Evolutionary conservation across 805 yeast genomes (phyloP).

Genomic region (Candida chauliodis): DNA sequence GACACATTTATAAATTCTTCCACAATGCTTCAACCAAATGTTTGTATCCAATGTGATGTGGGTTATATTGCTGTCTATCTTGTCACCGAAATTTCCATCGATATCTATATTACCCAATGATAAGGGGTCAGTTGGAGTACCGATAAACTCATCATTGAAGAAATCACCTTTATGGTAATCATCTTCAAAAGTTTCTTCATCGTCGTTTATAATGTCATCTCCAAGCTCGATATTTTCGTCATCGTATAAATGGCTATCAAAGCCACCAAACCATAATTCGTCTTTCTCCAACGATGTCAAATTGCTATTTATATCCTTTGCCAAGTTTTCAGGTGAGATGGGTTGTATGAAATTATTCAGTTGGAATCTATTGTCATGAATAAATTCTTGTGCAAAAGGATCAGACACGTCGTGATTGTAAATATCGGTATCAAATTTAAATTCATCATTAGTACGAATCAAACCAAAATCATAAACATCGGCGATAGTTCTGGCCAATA

Average conservation of each 20-base stretch:
- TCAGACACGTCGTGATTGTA: constrained; percentile 16
- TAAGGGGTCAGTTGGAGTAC: constrained; percentile 11
- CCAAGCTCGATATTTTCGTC: constrained; percentile 13
- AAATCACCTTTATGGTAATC: constrained; percentile 9
- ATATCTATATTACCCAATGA: constrained; percentile 13
- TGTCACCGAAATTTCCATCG: constrained; percentile 52
- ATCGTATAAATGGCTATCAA: constrained; percentile 13
- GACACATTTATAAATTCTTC: constrained; percentile 66
- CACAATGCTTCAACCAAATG: constrained; percentile 79
- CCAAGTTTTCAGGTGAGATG: constrained; percentile 29
- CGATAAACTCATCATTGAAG: constrained; percentile 9
- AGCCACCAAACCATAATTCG: constrained; percentile 20
- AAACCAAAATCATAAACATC: constrained; percentile 54
- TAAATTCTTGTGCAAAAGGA: constrained; percentile 29
- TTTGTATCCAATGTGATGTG: constrained; percentile 70
- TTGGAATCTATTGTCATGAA: constrained; percentile 39
- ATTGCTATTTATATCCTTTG: constrained; percentile 8
- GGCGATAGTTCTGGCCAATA: constrained; percentile 50
- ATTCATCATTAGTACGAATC: constrained; percentile 42
- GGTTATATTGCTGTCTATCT: constrained; percentile 55
- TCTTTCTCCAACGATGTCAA: constrained; percentile 22
- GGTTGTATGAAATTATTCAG: constrained; percentile 38
- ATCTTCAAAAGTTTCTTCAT: constrained; percentile 15
- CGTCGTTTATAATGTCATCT: constrained; percentile 19
- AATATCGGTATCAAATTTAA: constrained; percentile 36